Base-by-base conservation (phyloP, 768 basidiomycete species). In the Rhodosporidiobolus odoratus region DNA sequence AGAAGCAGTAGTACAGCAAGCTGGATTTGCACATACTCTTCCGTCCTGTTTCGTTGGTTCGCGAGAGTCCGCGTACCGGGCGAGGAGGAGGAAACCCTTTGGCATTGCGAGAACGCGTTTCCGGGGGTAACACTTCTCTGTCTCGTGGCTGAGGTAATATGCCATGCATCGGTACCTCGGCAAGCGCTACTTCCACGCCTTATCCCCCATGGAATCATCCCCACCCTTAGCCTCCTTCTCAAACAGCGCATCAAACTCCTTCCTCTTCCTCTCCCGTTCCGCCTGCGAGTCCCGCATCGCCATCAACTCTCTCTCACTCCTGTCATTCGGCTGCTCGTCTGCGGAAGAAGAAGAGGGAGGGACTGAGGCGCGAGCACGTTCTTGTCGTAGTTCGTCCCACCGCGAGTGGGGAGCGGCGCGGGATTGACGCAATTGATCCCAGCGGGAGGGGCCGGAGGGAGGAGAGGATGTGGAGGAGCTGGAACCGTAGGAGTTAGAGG, bases 331-430 rank as follows among this genome's bases (percentile, higher is more conserved):
- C 35, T 41, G 58, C n/a, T 32, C 32, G 40, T 19, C 13, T 23
- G 13, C 3, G n/a, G 41, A 48, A 3, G 56, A 17, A 43, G 25
- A 21, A 8, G 64, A 21, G 13, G 64, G 27, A 34, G 63, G 52
- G 2, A 61, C 41, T 15, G n/a, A 10, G 3, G 35, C 10, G 4
- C 47, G 50, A 10, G 30, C 58, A 30, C 48, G 57, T 2, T 56
- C 25, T 37, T 71, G 60, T 6, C 69, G 69, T 4, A 71, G 65
- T 16, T 71, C 65, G 43, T 71, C 69, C 69, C 69, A 71, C 2
- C 62, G 50, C 10, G 62, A 59, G 2, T 59, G 58, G 3, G 23
- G 52, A 9, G 52, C 52, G 15, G 37, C 58, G 34, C 48, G 57
- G 3, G 54, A 15, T 25, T 64, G 60, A 12, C 69, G 69, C 4